Evolutionary conservation across 306 rosid species (phyloP).

Genomic region (Cucumis hystrix): DNA sequence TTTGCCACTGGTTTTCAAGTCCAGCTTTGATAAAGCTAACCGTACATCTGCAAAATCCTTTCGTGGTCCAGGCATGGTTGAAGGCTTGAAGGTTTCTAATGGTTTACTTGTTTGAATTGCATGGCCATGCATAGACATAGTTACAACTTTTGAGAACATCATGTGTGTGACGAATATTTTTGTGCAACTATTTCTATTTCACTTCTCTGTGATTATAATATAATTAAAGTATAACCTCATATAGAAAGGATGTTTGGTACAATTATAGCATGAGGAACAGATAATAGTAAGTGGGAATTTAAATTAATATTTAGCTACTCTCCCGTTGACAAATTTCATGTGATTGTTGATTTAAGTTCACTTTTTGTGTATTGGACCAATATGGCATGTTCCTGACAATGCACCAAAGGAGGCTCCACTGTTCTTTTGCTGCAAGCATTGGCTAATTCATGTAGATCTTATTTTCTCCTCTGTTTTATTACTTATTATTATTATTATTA

Average conservation of each 20-base stretch:
- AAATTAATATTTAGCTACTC: not conserved
- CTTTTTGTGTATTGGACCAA: not conserved
- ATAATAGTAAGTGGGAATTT: not conserved
- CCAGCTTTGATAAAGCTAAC: conserved; percentile 97
- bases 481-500: not conserved
- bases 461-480: not conserved
- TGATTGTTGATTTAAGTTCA: not conserved
- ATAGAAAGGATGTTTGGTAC: not conserved
- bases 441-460: not conserved
- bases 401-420: not conserved
- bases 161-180: not conserved
- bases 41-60: conserved; percentile 91
- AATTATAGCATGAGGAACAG: not conserved
- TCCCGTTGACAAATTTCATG: not conserved
- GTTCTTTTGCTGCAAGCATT: not conserved
- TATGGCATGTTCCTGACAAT: not conserved
- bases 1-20: conserved; percentile 81
- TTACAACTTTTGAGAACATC: not conserved
- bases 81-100: conserved; percentile 71
- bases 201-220: not conserved
- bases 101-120: not conserved
- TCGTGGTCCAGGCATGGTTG: conserved; percentile 85
- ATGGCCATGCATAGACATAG: not conserved
- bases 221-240: not conserved
- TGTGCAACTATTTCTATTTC: not conserved